Evolutionary conservation across 2,329 filamentous ascomycete genomes (phyloP).

Genomic region (Talaromyces sp.): DNA sequence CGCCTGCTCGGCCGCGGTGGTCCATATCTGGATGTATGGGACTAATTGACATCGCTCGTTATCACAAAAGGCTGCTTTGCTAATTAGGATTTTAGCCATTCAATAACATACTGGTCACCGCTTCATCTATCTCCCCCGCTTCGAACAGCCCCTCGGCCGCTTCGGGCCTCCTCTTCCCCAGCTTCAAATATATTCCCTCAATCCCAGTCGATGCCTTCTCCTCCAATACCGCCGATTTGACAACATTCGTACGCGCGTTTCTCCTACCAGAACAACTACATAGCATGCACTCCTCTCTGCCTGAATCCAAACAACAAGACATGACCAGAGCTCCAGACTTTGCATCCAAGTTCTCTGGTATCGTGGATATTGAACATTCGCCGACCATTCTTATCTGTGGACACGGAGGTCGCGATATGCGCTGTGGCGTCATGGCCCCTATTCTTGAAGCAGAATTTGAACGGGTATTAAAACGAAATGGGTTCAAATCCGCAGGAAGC

Average conservation of each 20-base stretch:
- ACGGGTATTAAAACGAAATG: slow-evolving; percentile 33
- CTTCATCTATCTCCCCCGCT: slow-evolving; percentile 70
- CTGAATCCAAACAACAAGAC: slow-evolving; percentile 28
- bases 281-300: slow-evolving; percentile 35
- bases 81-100: slow-evolving; percentile 64
- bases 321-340: slow-evolving; percentile 54
- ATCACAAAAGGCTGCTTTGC: background rate
- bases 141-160: slow-evolving; percentile 27
- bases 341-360: slow-evolving; percentile 57
- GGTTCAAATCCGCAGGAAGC: slow-evolving; percentile 29
- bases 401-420: slow-evolving; percentile 76
- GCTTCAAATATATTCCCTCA: slow-evolving; percentile 77
- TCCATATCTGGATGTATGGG: slow-evolving; percentile 62
- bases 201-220: slow-evolving; percentile 64
- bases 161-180: slow-evolving; percentile 77
- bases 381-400: slow-evolving; percentile 77
- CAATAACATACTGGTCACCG: slow-evolving; percentile 76
- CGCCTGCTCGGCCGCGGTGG: slow-evolving; percentile 66
- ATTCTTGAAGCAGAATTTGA: slow-evolving; percentile 72
- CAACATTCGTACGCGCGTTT: slow-evolving; percentile 49
- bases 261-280: slow-evolving; percentile 42
- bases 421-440: slow-evolving; percentile 81
- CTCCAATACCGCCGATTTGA: slow-evolving; percentile 32
- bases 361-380: slow-evolving; percentile 63
- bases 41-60: background rate